A percentile compares a stretch with the other conserved stretches of the same genome.
Conservation (phyloP, 345 rosid species). For the Geranium rotundifolium region DNA sequence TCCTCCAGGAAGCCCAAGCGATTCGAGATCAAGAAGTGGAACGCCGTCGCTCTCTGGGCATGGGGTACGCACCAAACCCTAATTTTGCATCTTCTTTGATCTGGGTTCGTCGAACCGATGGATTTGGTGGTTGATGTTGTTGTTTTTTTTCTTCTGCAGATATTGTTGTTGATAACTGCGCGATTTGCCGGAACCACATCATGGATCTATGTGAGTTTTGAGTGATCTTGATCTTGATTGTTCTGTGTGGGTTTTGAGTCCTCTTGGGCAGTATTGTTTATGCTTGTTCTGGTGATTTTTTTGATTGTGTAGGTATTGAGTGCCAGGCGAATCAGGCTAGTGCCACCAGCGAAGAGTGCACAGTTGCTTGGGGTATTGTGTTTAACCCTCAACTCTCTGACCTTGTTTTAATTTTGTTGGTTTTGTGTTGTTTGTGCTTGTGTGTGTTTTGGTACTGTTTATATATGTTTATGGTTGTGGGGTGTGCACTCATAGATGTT, state of each 20-base stretch:
- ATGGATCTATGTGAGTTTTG: constrained; percentile 86
- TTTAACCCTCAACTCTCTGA: no score
- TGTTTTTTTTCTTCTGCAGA: constrained; percentile 32
- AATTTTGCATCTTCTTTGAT: neutral
- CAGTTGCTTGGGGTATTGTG: constrained; percentile 88
- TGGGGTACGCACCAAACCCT: constrained; percentile 53
- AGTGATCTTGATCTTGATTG: neutral
- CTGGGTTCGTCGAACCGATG: no score
- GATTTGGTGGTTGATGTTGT: constrained; percentile 2
- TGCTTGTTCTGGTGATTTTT: neutral
- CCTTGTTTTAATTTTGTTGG: neutral
- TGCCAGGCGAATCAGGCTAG: constrained; percentile 94
- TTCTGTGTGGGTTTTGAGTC: neutral
- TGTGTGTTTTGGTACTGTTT: no score
- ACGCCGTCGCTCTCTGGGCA: constrained; percentile 90
- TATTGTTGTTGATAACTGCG: constrained; percentile 94
- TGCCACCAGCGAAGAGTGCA: constrained; percentile 92
- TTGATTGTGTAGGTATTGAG: constrained; percentile 57
- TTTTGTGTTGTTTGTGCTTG: neutral
- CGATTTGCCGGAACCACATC: constrained; percentile 92
- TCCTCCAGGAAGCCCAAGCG: constrained; percentile 71
- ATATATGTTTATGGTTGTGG: no score
- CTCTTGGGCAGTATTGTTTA: neutral
- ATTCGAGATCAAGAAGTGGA: constrained; percentile 93
- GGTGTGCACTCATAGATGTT: no score